phyloP scores from a whole-genome alignment of 2,329 filamentous ascomycete genomes.

The Emergomyces orientalis region DNA sequence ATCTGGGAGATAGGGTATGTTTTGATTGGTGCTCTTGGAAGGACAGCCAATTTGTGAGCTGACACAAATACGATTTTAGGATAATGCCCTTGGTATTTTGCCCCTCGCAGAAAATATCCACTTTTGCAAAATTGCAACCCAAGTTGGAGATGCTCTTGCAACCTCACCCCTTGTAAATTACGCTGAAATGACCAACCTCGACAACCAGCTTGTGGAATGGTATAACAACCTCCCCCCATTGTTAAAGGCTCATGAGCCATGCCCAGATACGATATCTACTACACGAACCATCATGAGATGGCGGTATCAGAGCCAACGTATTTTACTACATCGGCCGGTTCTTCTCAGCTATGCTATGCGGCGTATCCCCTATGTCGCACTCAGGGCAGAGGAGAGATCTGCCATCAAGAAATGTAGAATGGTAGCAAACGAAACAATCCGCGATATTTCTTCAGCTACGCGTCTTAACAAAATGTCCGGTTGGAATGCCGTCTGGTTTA shows the following conservation, averaged over 20 bases:
- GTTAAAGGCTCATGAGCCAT: conserved; percentile 55
- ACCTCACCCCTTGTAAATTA: conserved; percentile 58
- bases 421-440: conserved; percentile 60
- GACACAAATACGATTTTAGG: conserved; percentile 31
- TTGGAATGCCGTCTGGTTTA: conserved; percentile 74
- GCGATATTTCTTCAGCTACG: conserved; percentile 62
- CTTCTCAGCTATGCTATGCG: conserved; percentile 56
- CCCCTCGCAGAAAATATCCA: conserved; percentile 67
- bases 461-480: conserved; percentile 65
- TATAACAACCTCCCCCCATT: conserved; percentile 61
- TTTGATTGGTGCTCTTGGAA: too few relatives aligned
- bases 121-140: conserved; percentile 69
- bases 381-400: conserved; percentile 53
- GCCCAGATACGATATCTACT: conserved; percentile 60
- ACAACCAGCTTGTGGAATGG: conserved; percentile 62
- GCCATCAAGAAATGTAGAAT: conserved; percentile 61
- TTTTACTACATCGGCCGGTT: conserved; percentile 64
- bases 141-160: conserved; percentile 66
- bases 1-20: conserved; percentile 30
- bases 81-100: conserved; percentile 56
- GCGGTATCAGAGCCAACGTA: conserved; percentile 69
- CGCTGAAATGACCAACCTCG: conserved; percentile 57
- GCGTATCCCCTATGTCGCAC: conserved; percentile 42
- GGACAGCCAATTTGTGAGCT: conserved; percentile 25
- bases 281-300: conserved; percentile 70